These are phyloP conservation scores for Lindgomyces ingoldianus DNA, from an alignment of 495 filamentous ascomycete genomes.

Conservation along the genomic window DNA sequence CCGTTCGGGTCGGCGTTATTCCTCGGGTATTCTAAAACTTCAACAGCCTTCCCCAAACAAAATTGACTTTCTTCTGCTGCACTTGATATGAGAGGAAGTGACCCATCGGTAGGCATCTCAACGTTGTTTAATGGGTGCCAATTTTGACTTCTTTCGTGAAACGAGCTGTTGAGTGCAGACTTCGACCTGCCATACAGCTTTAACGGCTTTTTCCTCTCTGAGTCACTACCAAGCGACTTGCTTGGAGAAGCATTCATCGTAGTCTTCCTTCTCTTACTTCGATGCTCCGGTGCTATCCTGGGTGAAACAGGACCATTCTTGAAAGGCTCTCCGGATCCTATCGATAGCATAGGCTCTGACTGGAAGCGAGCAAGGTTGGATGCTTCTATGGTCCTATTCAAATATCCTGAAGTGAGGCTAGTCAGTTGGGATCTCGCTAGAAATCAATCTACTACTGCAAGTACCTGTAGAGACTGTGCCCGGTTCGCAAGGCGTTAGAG, in stretches of 20 bases:
- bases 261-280: constrained; percentile 27
- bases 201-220: not conserved
- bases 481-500: not conserved
- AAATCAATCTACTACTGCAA: not conserved
- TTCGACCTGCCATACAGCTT: constrained; percentile 19
- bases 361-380: constrained; percentile 25
- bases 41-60: not conserved
- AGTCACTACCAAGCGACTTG: not conserved
- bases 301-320: not conserved
- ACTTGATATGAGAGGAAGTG: not conserved
- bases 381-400: constrained; percentile 20
- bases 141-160: not conserved
- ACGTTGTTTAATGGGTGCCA: not conserved
- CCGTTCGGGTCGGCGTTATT: too few relatives aligned
- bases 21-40: not conserved
- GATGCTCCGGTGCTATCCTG: not conserved
- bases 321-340: not conserved
- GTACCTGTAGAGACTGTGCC: constrained; percentile 29
- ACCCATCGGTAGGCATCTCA: not conserved
- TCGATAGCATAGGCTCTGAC: not conserved
- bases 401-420: constrained; percentile 5
- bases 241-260: not conserved
- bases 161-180: constrained; percentile 9
- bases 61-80: not conserved
- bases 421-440: not conserved